Conservation (phyloP, 2,329 filamentous ascomycete species). For the Alternaria arborescens region DNA sequence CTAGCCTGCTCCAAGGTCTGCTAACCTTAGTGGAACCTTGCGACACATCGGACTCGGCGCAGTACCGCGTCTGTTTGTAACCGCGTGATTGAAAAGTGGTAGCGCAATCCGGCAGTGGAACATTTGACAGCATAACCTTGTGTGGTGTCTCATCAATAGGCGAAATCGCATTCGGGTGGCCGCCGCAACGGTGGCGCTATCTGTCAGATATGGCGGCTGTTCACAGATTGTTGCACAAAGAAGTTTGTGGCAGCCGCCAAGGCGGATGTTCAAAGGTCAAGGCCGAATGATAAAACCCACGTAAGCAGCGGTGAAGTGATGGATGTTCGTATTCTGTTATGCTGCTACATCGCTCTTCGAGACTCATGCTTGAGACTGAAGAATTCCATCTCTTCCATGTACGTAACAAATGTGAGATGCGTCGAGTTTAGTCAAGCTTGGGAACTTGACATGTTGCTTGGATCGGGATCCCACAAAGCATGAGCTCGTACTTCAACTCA, state of each 20-base stretch:
- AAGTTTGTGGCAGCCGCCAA: slow-evolving; percentile 6
- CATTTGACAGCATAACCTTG: slow-evolving; percentile 35
- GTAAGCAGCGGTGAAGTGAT: not conserved
- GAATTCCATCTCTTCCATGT: not conserved
- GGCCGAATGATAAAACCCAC: not conserved
- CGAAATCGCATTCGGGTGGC: slow-evolving; percentile 3
- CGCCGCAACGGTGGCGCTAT: slow-evolving; percentile 12
- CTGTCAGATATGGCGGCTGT: slow-evolving; percentile 17
- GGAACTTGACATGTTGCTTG: not conserved
- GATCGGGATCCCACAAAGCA: not conserved
- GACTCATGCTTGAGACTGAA: not conserved
- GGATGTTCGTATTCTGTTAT: not conserved
- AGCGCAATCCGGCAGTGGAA: slow-evolving; percentile 28
- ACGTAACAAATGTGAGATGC: not conserved
- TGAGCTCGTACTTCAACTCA: not conserved
- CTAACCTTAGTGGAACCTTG: slow-evolving; percentile 22
- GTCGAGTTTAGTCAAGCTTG: not conserved
- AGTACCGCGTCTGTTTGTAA: slow-evolving; percentile 31
- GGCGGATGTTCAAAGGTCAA: not conserved
- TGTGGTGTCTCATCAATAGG: slow-evolving; percentile 6
- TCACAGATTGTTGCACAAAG: slow-evolving; percentile 9
- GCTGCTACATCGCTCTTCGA: not conserved
- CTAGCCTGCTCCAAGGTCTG: not conserved
- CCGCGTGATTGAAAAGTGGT: slow-evolving; percentile 25
- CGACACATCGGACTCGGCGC: slow-evolving; percentile 22